Percentiles rank a stretch among this genome's conserved stretches.
Conservation (phyloP, 176 grass and related monocot species). For the Bonia amplexicaulis region DNA sequence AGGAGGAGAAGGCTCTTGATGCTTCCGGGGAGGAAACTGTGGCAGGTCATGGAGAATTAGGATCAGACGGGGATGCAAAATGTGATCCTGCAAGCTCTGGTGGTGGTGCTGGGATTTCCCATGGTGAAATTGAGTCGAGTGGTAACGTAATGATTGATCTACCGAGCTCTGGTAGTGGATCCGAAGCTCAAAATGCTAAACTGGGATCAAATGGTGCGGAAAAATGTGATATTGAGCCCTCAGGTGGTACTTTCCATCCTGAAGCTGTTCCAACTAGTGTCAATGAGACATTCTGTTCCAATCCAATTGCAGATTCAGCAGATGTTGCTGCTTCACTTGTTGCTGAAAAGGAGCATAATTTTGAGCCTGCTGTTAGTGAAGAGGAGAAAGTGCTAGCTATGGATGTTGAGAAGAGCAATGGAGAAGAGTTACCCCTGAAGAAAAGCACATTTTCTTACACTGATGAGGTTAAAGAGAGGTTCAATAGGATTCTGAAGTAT, state of each 20-base stretch:
- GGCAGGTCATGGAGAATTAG: not conserved
- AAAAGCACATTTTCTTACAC: conserved; percentile 58
- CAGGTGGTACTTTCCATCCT: not conserved
- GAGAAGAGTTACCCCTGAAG: conserved; percentile 5
- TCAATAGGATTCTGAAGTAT: conserved; percentile 67
- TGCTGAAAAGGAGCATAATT: not conserved
- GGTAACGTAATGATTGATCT: conserved; percentile 5
- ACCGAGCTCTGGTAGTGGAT: not conserved
- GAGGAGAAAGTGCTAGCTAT: conserved; percentile 6
- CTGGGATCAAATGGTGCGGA: not conserved
- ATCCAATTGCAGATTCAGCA: not conserved
- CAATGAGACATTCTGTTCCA: not conserved
- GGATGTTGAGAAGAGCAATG: conserved; percentile 29
- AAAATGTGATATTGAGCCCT: not conserved
- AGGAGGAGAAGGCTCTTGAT: conserved; percentile 21
- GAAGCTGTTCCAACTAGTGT: not conserved
- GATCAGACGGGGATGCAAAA: conserved; percentile 6
- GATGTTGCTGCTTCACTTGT: not conserved
- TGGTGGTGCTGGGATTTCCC: not conserved
- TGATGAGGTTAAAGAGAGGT: conserved; percentile 55
- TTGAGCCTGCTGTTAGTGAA: not conserved
- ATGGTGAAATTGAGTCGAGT: conserved; percentile 18
- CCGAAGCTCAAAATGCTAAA: not conserved
- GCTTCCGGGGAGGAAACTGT: not conserved
- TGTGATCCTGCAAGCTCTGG: not conserved